These are phyloP conservation scores for Saccharomycopsis babjevae DNA, from an alignment of 805 yeast species.

Conservation along the genomic window DNA sequence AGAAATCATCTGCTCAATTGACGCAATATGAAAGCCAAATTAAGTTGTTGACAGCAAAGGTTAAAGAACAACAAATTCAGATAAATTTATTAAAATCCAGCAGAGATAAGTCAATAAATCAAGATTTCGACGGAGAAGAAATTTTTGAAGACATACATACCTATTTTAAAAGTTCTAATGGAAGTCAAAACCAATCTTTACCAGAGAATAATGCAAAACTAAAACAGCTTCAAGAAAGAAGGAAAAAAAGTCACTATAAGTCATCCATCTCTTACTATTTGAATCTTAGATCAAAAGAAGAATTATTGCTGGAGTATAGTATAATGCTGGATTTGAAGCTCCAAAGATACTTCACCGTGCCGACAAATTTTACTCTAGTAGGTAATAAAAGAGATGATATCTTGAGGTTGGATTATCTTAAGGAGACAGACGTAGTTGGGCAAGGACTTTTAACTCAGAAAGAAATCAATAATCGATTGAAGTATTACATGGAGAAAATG, in stretches of 20 bases:
- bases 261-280: not conserved
- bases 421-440: conserved; percentile 40
- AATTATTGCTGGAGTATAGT: conserved; percentile 3
- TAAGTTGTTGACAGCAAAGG: not conserved
- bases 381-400: conserved; percentile 8
- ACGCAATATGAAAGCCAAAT: not conserved
- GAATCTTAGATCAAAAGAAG: conserved; percentile 2
- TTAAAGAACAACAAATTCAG: not conserved
- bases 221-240: not conserved
- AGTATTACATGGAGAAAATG: conserved; percentile 38
- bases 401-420: conserved; percentile 11
- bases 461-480: conserved; percentile 49
- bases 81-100: not conserved
- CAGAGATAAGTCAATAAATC: not conserved
- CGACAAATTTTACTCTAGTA: conserved; percentile 5
- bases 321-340: conserved; percentile 1
- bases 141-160: not conserved
- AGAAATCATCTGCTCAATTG: not conserved
- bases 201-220: not conserved
- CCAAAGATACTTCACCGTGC: conserved; percentile 3
- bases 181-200: not conserved
- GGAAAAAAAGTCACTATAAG: not conserved
- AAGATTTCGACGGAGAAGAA: not conserved
- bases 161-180: not conserved
- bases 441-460: conserved; percentile 45